A percentile compares a stretch with the other conserved stretches of the same genome.
These are phyloP conservation scores for Cladosporium halotolerans DNA, from an alignment of 2,329 filamentous ascomycete genomes.

Conservation along the genomic window DNA sequence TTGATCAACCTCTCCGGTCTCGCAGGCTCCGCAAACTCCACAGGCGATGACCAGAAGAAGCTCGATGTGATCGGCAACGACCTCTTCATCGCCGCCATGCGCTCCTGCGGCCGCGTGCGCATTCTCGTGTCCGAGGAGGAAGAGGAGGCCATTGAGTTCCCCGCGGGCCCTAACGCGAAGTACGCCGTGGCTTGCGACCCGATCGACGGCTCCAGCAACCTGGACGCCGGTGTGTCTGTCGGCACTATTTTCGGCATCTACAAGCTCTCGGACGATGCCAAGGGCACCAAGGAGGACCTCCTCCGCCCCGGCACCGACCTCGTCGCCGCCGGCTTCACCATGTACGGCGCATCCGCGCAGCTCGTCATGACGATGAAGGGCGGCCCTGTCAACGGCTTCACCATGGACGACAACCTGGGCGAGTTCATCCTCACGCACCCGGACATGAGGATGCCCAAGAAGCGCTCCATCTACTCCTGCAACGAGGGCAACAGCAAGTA, in stretches of 20 bases:
- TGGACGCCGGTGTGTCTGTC: conserved; percentile 95
- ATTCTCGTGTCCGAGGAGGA: conserved; percentile 97
- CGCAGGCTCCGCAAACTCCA: conserved; percentile 88
- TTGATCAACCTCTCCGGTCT: conserved; percentile 85
- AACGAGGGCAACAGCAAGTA: conserved; percentile 98
- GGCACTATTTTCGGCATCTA: conserved; percentile 96
- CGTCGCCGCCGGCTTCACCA: conserved; percentile 95
- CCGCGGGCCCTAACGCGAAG: conserved; percentile 64
- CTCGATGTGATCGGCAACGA: conserved; percentile 99
- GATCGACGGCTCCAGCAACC: conserved; percentile 94
- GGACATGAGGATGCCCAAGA: conserved; percentile 78
- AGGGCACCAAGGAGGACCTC: conserved; percentile 75
- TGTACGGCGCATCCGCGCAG: conserved; percentile 97
- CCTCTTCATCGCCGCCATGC: conserved; percentile 93
- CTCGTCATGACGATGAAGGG: conserved; percentile 95
- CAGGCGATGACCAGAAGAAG: conserved; percentile 98
- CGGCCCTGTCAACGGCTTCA: conserved; percentile 92
- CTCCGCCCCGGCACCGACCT: conserved; percentile 85
- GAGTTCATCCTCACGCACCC: conserved; percentile 99
- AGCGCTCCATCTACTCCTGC: conserved; percentile 86
- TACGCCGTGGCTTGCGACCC: conserved; percentile 97
- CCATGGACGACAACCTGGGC: conserved; percentile 89
- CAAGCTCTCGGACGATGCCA: conserved; percentile 72
- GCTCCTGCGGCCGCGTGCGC: conserved; percentile 81
- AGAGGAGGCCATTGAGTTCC: conserved; percentile 84